Evolutionary conservation across 225 moss, liverwort and hornwort genomes (phyloP).

Genomic region (Marchantia paleacea): DNA sequence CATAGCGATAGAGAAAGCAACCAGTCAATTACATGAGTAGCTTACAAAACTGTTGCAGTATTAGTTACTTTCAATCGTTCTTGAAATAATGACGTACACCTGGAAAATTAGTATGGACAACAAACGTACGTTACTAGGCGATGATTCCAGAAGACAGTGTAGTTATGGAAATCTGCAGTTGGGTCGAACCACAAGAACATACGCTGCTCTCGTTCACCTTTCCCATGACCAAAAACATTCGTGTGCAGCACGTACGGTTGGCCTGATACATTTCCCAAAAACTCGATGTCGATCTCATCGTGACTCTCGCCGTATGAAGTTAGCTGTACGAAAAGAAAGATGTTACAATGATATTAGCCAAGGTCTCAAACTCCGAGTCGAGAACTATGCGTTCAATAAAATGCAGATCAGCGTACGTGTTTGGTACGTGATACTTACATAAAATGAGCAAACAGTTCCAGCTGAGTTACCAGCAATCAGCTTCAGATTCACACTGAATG

Average conservation of each 20-base stretch:
- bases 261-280: conserved; percentile 48
- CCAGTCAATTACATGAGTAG: no score
- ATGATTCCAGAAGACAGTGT: conserved; percentile 50
- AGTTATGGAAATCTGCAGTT: conserved; percentile 41
- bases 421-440: conserved; percentile 6
- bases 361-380: no score
- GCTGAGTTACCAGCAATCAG: conserved; percentile 13
- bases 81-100: no score
- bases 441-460: conserved; percentile 11
- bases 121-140: conserved; percentile 38
- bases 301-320: conserved; percentile 39
- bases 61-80: no score
- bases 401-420: no score
- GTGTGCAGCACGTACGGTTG: conserved; percentile 49
- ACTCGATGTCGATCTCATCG: conserved; percentile 57
- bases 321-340: conserved; percentile 28
- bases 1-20: no score
- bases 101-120: no score
- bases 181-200: conserved; percentile 50
- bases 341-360: no score
- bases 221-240: conserved; percentile 34
- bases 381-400: no score
- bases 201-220: conserved; percentile 40
- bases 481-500: conserved; percentile 1
- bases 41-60: no score